Evolutionary conservation across 2,329 filamentous ascomycete species (phyloP).

Genomic region (Nothopassalora personata): DNA sequence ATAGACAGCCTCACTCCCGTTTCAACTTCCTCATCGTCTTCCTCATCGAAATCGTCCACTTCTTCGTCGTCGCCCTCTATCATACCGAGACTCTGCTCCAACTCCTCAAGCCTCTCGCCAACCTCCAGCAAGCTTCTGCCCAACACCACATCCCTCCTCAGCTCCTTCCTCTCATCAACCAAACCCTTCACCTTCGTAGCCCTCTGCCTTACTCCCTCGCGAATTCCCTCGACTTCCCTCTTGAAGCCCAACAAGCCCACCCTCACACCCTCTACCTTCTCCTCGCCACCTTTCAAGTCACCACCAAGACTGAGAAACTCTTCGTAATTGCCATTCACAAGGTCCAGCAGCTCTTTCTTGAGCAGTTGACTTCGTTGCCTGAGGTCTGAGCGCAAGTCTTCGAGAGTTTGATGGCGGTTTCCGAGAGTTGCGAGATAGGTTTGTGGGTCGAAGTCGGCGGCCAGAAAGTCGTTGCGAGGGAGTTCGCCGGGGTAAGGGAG

Average conservation of each 20-base stretch:
- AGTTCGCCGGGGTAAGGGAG: constrained; percentile 87
- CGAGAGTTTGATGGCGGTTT: constrained; percentile 89
- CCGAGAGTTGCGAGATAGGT: constrained; percentile 76
- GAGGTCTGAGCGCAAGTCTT: constrained; percentile 83
- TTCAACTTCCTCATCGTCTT: constrained; percentile 31
- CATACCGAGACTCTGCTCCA: constrained; percentile 61
- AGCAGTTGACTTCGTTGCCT: constrained; percentile 74
- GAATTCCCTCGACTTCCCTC: constrained; percentile 72
- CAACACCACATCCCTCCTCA: constrained; percentile 59
- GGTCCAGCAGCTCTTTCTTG: constrained; percentile 79
- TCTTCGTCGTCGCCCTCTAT: constrained; percentile 31
- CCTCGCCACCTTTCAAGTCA: constrained; percentile 79
- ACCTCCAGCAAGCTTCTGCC: constrained; percentile 61
- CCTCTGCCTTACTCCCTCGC: constrained; percentile 58
- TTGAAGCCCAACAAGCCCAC: constrained; percentile 82
- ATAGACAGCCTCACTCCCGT: constrained; percentile 31
- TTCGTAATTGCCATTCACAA: constrained; percentile 93
- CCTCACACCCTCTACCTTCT: constrained; percentile 82
- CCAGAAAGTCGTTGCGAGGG: constrained; percentile 74
- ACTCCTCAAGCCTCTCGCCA: constrained; percentile 55
- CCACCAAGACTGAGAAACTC: constrained; percentile 80
- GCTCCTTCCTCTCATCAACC: constrained; percentile 60
- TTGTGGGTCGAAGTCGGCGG: constrained; percentile 69
- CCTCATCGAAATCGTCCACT: constrained; percentile 24
- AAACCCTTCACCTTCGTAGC: constrained; percentile 58